Percentiles rank a stretch among this genome's conserved stretches.
Conservation (phyloP, 139 green algal genomes). For the Chlamydomonas incerta region DNA sequence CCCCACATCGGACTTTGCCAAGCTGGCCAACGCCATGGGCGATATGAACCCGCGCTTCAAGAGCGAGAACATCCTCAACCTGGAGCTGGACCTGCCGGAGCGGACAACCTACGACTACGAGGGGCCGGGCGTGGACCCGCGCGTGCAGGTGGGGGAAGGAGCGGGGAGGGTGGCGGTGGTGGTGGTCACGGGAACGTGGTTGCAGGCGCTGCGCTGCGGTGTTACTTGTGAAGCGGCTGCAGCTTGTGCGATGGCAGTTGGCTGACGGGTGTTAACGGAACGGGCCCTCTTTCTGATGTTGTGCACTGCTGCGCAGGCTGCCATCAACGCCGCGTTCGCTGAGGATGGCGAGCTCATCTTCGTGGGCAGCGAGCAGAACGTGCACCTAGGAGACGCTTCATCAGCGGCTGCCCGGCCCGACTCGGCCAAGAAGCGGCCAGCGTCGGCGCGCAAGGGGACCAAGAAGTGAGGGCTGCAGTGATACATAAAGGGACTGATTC, state of each 20-base stretch:
- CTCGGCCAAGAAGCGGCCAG: constrained; percentile 33
- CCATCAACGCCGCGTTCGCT: constrained; percentile 68
- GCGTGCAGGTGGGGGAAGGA: constrained; percentile 51
- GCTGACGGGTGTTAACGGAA: too few species aligned
- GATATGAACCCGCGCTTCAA: constrained; percentile 85
- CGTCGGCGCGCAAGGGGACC: constrained; percentile 35
- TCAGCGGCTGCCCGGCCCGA: constrained; percentile 4
- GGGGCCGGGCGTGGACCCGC: constrained; percentile 56
- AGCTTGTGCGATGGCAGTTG: too few species aligned
- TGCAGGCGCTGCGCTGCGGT: too few species aligned
- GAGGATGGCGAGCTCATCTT: constrained; percentile 70
- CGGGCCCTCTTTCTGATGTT: too few species aligned
- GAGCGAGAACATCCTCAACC: constrained; percentile 83
- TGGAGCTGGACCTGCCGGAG: constrained; percentile 84
- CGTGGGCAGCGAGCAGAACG: constrained; percentile 48
- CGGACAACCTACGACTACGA: constrained; percentile 76
- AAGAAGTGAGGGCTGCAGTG: not conserved
- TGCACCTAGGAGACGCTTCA: constrained; percentile 24
- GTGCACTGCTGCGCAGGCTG: constrained; percentile 41
- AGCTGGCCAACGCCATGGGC: constrained; percentile 68
- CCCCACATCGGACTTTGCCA: constrained; percentile 71
- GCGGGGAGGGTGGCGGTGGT: too few species aligned
- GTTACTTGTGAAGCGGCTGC: too few species aligned
- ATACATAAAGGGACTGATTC: too few species aligned
- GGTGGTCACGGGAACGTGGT: too few species aligned